Percentiles rank a stretch among this genome's conserved stretches.
These are phyloP conservation scores for Exophiala sp. DNA, from an alignment of 2,329 filamentous ascomycete species.

Conservation along the genomic window DNA sequence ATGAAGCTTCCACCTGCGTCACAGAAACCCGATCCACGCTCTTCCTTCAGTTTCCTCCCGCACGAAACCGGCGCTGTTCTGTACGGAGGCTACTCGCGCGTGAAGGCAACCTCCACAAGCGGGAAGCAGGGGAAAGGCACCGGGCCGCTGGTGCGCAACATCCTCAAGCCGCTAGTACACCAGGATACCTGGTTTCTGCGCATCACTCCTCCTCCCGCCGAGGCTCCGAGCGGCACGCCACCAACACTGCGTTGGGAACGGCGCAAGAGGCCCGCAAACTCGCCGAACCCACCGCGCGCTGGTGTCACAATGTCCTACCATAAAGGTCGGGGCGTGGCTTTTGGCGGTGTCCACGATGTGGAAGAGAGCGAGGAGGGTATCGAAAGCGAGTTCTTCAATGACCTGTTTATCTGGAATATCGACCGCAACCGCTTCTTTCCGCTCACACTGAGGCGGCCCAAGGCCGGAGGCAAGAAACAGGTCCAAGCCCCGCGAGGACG, in stretches of 20 bases:
- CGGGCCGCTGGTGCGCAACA: conserved; percentile 55
- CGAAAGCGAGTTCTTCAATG: conserved; percentile 95
- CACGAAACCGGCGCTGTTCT: conserved; percentile 85
- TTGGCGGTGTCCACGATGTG: conserved; percentile 90
- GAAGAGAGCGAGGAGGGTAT: conserved; percentile 90
- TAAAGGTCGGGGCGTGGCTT: conserved; percentile 84
- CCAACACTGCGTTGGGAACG: conserved; percentile 85
- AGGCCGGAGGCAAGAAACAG: conserved; percentile 55
- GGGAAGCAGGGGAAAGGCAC: conserved; percentile 57
- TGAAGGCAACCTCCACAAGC: conserved; percentile 60
- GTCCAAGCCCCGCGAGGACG: conserved; percentile 44
- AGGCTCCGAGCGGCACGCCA: conserved; percentile 58
- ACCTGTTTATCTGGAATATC: conserved; percentile 86
- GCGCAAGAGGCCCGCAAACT: conserved; percentile 84
- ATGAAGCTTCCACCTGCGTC: conserved; percentile 69
- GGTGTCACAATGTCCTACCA: conserved; percentile 93
- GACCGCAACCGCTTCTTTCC: conserved; percentile 94
- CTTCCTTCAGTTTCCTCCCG: conserved; percentile 85
- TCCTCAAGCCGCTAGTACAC: conserved; percentile 80
- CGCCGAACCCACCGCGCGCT: conserved; percentile 74
- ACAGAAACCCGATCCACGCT: conserved; percentile 82
- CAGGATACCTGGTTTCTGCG: conserved; percentile 92
- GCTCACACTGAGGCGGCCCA: conserved; percentile 66
- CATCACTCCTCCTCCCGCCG: conserved; percentile 64
- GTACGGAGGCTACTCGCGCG: conserved; percentile 87